Percentiles rank a stretch among this genome's conserved stretches.
phyloP scores from a whole-genome alignment of 2,329 filamentous ascomycete species.

The Malbranchea cinnamomea region DNA sequence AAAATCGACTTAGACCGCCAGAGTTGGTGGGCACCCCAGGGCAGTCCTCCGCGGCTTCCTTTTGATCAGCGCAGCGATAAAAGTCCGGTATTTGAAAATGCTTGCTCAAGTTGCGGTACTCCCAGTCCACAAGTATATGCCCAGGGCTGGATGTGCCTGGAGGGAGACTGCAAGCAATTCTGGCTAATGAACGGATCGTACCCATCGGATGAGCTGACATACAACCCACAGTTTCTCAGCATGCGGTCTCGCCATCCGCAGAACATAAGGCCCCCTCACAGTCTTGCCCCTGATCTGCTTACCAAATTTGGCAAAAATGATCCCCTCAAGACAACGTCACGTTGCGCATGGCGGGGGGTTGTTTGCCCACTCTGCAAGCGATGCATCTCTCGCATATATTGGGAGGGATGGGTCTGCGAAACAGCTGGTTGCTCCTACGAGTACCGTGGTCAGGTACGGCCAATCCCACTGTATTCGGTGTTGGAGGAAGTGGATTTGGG shows the following conservation, averaged over 20 bases:
- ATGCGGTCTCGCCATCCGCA: conserved; percentile 34
- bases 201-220: conserved; percentile 26
- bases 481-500: conserved; percentile 19
- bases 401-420: conserved; percentile 48
- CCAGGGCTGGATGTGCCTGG: conserved; percentile 45
- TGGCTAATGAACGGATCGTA: conserved; percentile 33
- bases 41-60: conserved; percentile 13
- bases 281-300: conserved; percentile 26
- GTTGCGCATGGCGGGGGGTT: conserved; percentile 45
- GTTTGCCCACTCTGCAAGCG: conserved; percentile 50
- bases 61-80: conserved; percentile 19
- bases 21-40: conserved; percentile 45
- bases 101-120: conserved; percentile 29
- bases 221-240: conserved; percentile 43
- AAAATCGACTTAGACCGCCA: conserved; percentile 38
- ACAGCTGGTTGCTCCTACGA: conserved; percentile 36
- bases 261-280: conserved; percentile 21
- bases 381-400: conserved; percentile 46
- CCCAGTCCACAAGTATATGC: conserved; percentile 23
- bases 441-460: conserved; percentile 16
- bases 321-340: conserved; percentile 32
- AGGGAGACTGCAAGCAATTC: conserved; percentile 37
- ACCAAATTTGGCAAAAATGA: conserved; percentile 22
- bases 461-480: conserved; percentile 19
- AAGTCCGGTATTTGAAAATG: conserved; percentile 10